Base-by-base conservation (phyloP, 352 stramenopile species). In the Plasmopara muralis region DNA sequence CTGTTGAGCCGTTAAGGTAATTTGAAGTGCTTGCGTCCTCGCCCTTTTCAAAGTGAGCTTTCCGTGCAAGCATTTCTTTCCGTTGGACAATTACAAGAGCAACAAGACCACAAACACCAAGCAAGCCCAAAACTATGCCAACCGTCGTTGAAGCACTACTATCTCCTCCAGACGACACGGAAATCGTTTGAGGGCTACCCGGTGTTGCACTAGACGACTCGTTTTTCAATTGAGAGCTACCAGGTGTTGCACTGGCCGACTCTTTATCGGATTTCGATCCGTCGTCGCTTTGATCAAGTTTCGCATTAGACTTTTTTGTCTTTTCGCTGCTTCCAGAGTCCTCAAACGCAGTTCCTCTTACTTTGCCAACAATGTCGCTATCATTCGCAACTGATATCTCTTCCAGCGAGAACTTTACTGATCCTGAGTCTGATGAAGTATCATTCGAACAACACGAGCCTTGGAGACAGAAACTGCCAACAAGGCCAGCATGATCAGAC, bases 401-500 rank as follows among this genome's bases (percentile, higher is more conserved):
- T 3, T 57, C n/a, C 20, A 25, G 20, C 20, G 20, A 25, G 20
- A 25, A 25, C 1, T 25, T 3, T 25, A 25, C 20, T 25, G 20
- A 25, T 25, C 20, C 20, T 25, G 20, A 25, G 3, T 25, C 20
- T 9, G 37, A 35, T 25, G 57, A 66, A 15, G 68, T 66, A 10
- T 60, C 65, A 39, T 73, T 66, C 30, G 61, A 61, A 50, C 80
- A 89, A 55, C 80, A 90, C 18, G 61, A 63, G 25, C 77, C 75
- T 4, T 66, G 66, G 20, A 87, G 49, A 55, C 79, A 90, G 55
- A 77, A 90, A 14, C 44, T 68, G n/a, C 64, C 64, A 14, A 87
- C 16, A 9, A 88, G 50, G 13, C 63, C 75, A 0, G 79, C 79
- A 61, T 90, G 79, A 40, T 90, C 79, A 1, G 79, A 90, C 16